Conservation (phyloP, 306 rosid genomes). For the Malus sieversii region DNA sequence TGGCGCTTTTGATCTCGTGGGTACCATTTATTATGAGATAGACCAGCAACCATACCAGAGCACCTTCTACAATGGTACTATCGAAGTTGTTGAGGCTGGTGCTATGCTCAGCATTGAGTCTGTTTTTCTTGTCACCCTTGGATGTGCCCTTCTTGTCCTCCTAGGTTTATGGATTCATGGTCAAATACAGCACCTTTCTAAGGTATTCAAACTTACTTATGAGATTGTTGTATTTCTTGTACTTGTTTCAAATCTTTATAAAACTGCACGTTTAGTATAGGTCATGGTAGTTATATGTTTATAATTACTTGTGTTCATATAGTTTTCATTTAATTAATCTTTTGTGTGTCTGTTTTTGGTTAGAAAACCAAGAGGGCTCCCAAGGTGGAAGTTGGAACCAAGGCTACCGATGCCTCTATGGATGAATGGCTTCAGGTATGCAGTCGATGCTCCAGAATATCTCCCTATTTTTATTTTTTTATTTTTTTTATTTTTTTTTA, state of each 20-base stretch:
- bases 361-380: conserved; percentile 89
- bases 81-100: conserved; percentile 79
- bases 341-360: conserved; percentile 8
- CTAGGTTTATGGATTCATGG: conserved; percentile 72
- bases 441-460: neutral
- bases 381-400: conserved; percentile 93
- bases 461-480: too few relatives aligned
- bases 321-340: neutral
- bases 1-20: conserved; percentile 88
- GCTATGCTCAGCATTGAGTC: conserved; percentile 65
- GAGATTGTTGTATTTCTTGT: neutral
- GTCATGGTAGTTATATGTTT: neutral
- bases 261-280: neutral
- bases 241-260: neutral
- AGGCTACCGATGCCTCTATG: conserved; percentile 55
- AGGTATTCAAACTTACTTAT: conserved; percentile 39
- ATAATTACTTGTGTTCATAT: neutral
- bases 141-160: conserved; percentile 61
- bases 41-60: conserved; percentile 71
- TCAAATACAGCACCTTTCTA: conserved; percentile 72
- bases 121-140: conserved; percentile 79
- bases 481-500: too few relatives aligned
- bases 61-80: conserved; percentile 79
- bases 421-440: conserved; percentile 97
- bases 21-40: conserved; percentile 66